Conservation (phyloP, 768 basidiomycete genomes). For the Pleurotus tuber-regium region DNA sequence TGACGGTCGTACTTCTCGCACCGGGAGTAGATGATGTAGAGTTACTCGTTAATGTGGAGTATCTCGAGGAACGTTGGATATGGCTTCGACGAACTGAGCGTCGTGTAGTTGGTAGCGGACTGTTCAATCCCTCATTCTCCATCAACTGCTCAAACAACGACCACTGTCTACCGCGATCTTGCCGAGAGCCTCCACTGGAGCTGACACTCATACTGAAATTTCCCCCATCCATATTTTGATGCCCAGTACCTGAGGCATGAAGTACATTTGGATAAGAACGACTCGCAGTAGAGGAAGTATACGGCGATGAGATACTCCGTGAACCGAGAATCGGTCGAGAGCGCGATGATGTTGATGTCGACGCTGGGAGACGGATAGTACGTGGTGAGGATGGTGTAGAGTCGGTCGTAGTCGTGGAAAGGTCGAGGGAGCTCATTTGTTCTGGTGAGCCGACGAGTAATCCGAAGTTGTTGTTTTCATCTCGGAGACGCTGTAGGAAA, state of each 20-base stretch:
- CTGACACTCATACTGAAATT: conserved; percentile 13
- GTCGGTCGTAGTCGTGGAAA: not conserved
- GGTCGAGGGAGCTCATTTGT: conserved; percentile 8
- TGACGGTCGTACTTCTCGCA: not conserved
- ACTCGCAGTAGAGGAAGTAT: conserved; percentile 11
- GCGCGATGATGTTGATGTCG: not conserved
- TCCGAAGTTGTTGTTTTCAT: not conserved
- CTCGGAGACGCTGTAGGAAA: not conserved
- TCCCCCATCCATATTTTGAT: too few species aligned
- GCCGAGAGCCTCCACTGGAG: conserved; percentile 19
- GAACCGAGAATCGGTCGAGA: conserved; percentile 15
- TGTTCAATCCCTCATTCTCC: conserved; percentile 58
- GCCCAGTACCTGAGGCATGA: conserved; percentile 15
- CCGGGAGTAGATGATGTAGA: not conserved
- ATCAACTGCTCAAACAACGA: conserved; percentile 68
- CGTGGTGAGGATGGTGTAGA: not conserved
- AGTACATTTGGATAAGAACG: conserved; percentile 9
- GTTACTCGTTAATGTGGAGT: not conserved
- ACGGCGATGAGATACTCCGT: conserved; percentile 22
- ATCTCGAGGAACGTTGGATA: conserved; percentile 11
- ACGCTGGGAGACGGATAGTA: not conserved
- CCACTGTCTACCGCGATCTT: conserved; percentile 39
- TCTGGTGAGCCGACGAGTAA: conserved; percentile 26
- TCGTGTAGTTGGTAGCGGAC: conserved; percentile 15
- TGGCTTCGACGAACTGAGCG: too few species aligned